phyloP scores from a whole-genome alignment of 768 basidiomycete species.

The Myochromella boudieri region DNA sequence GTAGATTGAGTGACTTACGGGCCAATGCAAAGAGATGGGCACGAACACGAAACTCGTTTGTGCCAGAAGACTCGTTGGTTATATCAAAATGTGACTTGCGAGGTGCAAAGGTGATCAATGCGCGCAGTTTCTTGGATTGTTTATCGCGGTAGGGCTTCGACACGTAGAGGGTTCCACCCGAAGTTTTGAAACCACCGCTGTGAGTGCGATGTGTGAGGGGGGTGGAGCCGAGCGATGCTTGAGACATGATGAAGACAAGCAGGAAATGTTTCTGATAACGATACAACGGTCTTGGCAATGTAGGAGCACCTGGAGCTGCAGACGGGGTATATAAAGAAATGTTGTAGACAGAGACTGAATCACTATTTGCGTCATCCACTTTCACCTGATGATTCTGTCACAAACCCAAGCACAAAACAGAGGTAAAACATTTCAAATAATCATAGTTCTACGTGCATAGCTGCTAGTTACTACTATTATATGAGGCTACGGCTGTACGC shows the following conservation, averaged over 20 bases:
- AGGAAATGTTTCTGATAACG: no score
- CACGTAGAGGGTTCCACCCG: slow-evolving; percentile 68
- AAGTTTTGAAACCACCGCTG: slow-evolving; percentile 49
- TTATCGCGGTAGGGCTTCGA: slow-evolving; percentile 76
- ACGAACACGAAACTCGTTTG: slow-evolving; percentile 84
- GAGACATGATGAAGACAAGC: no score
- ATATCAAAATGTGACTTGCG: slow-evolving; percentile 86
- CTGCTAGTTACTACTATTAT: no score
- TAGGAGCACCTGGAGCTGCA: no score
- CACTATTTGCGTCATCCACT: no score
- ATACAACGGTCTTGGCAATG: no score
- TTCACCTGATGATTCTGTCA: no score
- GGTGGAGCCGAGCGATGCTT: no score
- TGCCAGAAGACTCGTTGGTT: slow-evolving; percentile 65
- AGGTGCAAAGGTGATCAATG: slow-evolving; percentile 83
- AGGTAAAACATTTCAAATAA: no score
- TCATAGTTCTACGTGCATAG: no score
- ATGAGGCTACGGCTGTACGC: slow-evolving; percentile 32
- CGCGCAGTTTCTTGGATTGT: slow-evolving; percentile 74
- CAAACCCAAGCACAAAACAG: no score
- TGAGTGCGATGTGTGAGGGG: slow-evolving; percentile 24
- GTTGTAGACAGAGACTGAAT: not conserved
- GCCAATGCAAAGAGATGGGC: not conserved
- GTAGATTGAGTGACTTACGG: not conserved
- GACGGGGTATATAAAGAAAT: not conserved